A percentile compares a stretch with the other conserved stretches of the same genome.
These are phyloP conservation scores for Bruguiera sexangula DNA, from an alignment of 345 rosid species.

Conservation along the genomic window DNA sequence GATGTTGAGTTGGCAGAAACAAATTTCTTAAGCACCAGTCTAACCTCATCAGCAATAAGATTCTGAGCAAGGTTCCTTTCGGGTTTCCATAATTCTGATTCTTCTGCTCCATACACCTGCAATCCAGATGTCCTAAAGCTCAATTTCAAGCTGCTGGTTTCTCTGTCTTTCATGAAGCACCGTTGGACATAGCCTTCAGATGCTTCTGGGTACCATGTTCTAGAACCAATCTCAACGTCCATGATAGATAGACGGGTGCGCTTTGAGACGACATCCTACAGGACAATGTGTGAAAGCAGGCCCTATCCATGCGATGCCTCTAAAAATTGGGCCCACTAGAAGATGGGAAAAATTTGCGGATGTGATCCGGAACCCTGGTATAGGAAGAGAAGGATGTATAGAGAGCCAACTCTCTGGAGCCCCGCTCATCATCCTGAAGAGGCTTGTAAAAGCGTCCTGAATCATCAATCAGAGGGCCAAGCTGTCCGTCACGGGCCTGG, in stretches of 20 bases:
- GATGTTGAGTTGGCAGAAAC: constrained; percentile 58
- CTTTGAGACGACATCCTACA: constrained; percentile 53
- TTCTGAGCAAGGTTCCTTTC: constrained; percentile 43
- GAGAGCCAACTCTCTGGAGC: constrained; percentile 63
- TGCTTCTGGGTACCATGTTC: constrained; percentile 94
- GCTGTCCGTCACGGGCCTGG: constrained; percentile 52
- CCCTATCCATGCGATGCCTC: constrained; percentile 84
- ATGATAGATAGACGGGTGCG: constrained; percentile 52
- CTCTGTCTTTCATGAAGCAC: constrained; percentile 61
- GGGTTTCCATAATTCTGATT: constrained; percentile 63
- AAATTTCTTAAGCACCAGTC: constrained; percentile 58
- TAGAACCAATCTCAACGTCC: constrained; percentile 84
- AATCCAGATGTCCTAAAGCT: constrained; percentile 83
- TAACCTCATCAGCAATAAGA: constrained; percentile 46
- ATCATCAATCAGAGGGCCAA: constrained; percentile 76
- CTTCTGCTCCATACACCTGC: constrained; percentile 42
- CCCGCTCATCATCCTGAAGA: constrained; percentile 64
- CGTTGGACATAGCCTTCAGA: constrained; percentile 59
- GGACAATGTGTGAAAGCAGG: constrained; percentile 48
- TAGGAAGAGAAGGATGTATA: constrained; percentile 55
- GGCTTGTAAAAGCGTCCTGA: constrained; percentile 90
- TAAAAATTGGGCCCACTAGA: constrained; percentile 56
- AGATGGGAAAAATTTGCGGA: constrained; percentile 63
- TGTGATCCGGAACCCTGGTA: constrained; percentile 54
- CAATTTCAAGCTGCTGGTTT: constrained; percentile 42